Evolutionary conservation across 2,329 filamentous ascomycete species (phyloP).

Genomic region (Clonostachys rosea): DNA sequence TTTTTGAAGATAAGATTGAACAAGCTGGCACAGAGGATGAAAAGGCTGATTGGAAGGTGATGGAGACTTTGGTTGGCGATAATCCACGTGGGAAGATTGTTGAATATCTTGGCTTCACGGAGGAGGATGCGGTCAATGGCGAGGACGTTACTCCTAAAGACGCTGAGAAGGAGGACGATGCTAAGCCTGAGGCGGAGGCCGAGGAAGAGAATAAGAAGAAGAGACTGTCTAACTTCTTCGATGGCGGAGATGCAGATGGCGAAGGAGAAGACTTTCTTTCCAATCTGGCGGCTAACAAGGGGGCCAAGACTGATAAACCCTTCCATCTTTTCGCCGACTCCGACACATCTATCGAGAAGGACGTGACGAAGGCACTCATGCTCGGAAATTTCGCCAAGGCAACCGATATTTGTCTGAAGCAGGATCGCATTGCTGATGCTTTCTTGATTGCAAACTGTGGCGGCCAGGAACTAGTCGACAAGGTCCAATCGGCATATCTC

Average conservation of each 20-base stretch:
- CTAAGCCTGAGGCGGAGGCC: constrained; percentile 7
- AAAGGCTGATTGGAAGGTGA: constrained; percentile 93
- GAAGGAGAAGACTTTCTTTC: constrained; percentile 85
- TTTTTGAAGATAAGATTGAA: constrained; percentile 76
- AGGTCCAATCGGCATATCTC: constrained; percentile 88
- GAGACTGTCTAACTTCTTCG: constrained; percentile 76
- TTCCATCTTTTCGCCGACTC: constrained; percentile 83
- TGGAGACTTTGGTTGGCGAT: constrained; percentile 79
- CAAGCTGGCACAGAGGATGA: constrained; percentile 81
- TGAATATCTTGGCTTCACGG: constrained; percentile 83
- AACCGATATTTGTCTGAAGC: constrained; percentile 80
- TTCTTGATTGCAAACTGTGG: constrained; percentile 98
- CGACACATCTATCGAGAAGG: constrained; percentile 80
- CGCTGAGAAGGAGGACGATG: constrained; percentile 12
- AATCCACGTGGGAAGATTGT: constrained; percentile 84
- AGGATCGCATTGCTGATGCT: constrained; percentile 88
- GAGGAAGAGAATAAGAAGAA: constrained; percentile 45
- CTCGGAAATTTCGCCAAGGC: constrained; percentile 88
- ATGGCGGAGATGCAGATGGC: constrained; percentile 55
- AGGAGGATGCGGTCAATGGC: constrained; percentile 49
- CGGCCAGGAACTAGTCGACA: constrained; percentile 87
- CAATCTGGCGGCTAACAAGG: constrained; percentile 81
- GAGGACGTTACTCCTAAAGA: constrained; percentile 23
- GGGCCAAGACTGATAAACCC: constrained; percentile 87
- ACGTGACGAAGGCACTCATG: constrained; percentile 83